These are phyloP conservation scores for Globisporangium barbulae DNA, from an alignment of 352 stramenopile genomes.

Conservation along the genomic window DNA sequence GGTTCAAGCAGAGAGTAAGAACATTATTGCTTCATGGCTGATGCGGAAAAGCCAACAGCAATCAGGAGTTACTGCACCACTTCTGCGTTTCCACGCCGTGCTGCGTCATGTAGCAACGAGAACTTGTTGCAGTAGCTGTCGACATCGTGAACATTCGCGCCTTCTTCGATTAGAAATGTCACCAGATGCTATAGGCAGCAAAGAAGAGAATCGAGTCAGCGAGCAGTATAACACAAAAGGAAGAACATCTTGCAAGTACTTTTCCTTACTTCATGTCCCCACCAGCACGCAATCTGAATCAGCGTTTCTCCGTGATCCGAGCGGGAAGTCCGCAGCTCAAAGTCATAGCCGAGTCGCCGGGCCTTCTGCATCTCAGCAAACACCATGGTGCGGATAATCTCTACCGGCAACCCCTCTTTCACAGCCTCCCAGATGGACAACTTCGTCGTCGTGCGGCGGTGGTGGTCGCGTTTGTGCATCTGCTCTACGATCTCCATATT, in stretches of 20 bases:
- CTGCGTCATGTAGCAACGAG: slow-evolving; percentile 63
- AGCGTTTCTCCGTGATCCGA: slow-evolving; percentile 58
- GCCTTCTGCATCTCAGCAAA: slow-evolving; percentile 64
- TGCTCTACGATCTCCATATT: slow-evolving; percentile 19
- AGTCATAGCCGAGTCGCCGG: slow-evolving; percentile 52
- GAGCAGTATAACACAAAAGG: background rate
- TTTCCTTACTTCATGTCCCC: slow-evolving; percentile 39
- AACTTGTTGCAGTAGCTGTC: slow-evolving; percentile 61
- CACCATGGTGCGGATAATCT: slow-evolving; percentile 48
- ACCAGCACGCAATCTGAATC: slow-evolving; percentile 72
- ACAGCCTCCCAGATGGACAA: slow-evolving; percentile 70
- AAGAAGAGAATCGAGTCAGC: slow-evolving; percentile 2
- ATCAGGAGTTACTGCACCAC: slow-evolving; percentile 31
- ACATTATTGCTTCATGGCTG: background rate
- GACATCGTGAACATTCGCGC: slow-evolving; percentile 41
- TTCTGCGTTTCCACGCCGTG: slow-evolving; percentile 42
- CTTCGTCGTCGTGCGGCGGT: slow-evolving; percentile 31
- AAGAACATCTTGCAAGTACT: background rate
- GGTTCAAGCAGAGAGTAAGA: background rate
- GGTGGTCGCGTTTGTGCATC: slow-evolving; percentile 20
- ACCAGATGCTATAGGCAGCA: slow-evolving; percentile 35
- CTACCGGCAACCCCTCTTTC: slow-evolving; percentile 43
- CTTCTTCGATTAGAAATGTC: slow-evolving; percentile 56
- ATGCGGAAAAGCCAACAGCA: background rate
- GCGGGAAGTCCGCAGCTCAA: slow-evolving; percentile 39